Evolutionary conservation across 192 early-diverging fungal species (phyloP), one percentile per base, ranked within the genome.

Genomic region (Coemansia interrupta): DNA sequence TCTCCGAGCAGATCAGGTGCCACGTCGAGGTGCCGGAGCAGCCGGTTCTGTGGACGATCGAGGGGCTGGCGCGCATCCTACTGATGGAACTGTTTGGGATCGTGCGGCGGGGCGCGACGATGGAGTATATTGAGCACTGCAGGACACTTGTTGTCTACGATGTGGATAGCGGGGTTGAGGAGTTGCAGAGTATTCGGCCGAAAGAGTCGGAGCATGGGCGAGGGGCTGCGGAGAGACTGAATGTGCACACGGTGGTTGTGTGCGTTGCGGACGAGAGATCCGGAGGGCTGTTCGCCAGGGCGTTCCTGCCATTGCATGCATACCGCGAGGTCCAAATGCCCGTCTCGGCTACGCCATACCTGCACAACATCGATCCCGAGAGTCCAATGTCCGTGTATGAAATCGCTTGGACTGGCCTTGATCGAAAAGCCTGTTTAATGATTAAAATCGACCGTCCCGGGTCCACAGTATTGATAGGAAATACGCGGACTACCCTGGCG

Each of bases 201-300:
- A 26, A 49, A 26, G 47, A 24, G 2, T 49, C 47, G 9, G 22
- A 23, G 47, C 22, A 49, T 26, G 22, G 14, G 13, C 14, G 23
- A 4, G 42, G 42, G 3, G 17, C 61, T 2, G 46, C 44, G 1
- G 52, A 50, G 13, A 50, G 46, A 23, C 56, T 63, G 19, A 5
- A 19, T 6, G 24, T 72, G 3, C 23, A 36, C 45, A 62, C 50
- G 0, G 47, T 72, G 8, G 57, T 63, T 11, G 49, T 72, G n/a
- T 72, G 70, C 29, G 64, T 72, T 0, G 12, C 28, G 6, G 59
- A 72, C 30, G 30, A 41, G 18, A 17, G 7, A 4, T 55, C 70
- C 3, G 70, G 70, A 26, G 70, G 70, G 0, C 18, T 66, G 10
- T 63, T 59, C 59, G 70, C 55, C 0, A 43, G 68, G 1, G 51